Conservation (phyloP, 148 eudicot genomes). For the Cornus suecica region DNA sequence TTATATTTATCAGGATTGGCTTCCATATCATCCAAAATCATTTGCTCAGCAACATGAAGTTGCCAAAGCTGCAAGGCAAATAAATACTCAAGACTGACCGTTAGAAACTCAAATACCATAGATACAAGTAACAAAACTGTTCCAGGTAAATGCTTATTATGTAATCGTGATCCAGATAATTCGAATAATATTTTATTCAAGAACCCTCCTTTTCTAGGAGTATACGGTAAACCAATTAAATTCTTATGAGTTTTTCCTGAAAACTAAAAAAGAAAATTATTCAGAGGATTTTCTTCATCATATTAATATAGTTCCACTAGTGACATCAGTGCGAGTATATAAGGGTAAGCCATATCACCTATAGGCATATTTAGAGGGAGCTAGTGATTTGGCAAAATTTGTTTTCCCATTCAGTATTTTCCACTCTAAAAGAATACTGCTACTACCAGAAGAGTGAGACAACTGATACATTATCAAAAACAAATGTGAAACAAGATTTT, state of each 20-base stretch:
- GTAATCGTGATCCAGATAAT: background rate
- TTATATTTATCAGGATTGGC: constrained; percentile 79
- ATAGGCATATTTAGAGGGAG: no score
- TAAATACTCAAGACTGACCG: background rate
- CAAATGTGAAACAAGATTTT: background rate
- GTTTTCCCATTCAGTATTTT: no score
- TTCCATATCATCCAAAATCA: constrained; percentile 90
- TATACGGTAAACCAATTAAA: background rate
- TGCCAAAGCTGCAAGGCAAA: constrained; percentile 76
- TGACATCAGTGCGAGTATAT: no score
- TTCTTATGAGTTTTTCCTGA: no score
- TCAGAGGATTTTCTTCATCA: background rate
- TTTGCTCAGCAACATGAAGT: constrained; percentile 90
- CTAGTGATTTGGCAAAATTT: no score
- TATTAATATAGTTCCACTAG: no score
- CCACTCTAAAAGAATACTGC: no score
- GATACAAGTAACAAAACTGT: background rate
- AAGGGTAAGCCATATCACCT: no score
- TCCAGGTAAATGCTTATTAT: background rate
- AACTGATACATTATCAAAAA: no score
- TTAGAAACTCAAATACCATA: background rate
- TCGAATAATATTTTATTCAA: background rate
- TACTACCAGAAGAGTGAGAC: no score
- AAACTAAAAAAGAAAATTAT: no score
- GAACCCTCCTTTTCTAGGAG: background rate